Base-by-base conservation (phyloP, 768 basidiomycete species). In the Lactarius indigo region DNA sequence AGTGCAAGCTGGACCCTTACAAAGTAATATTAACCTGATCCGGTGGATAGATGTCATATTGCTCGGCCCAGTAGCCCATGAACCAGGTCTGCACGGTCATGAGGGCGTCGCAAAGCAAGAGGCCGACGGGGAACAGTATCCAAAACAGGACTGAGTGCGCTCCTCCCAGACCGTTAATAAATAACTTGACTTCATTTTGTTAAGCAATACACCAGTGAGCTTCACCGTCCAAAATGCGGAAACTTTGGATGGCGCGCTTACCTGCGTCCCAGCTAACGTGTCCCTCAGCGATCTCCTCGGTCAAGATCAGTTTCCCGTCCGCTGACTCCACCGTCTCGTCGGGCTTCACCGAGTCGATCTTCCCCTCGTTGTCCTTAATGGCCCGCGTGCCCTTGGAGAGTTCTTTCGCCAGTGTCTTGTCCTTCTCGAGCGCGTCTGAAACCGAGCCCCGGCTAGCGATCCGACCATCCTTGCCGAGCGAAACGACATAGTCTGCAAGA, bases 231-330 rank as follows among this genome's bases (percentile, higher is more conserved):
- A 33, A 47, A 39, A 37, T 26, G 20, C 20, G 2, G 23, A 10
- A 26, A 31, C 5, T 18, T 41, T 20, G 39, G 30, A 44, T 23
- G 55, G 50, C 9, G 74, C 76, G 75, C 78, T 69, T 64, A 76
- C 79, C 71, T 26, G 81, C 77, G 5, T 71, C 69, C 78, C 83
- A 85, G 56, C 83, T 82, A 30, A 89, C 81, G 64, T 84, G 84
- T 0, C 88, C 87, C 61, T 82, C 79, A 8, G 78, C 81, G 54
- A 88, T 79, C 72, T 90, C 89, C 72, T 90, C 89, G 0, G 81
- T 83, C 8, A 87, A 75, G 58, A 89, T 82, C 20, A 90, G 78
- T 71, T 88, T 87, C 3, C 87, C 86, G 56, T 80, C 80, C 20
- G 66, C 61, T 59, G 74, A 72, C 64, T 74, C 73, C 8, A 64